A percentile compares a stretch with the other conserved stretches of the same genome.
These are phyloP conservation scores for Zasmidium angulare DNA, from an alignment of 2,329 filamentous ascomycete species.

Conservation along the genomic window DNA sequence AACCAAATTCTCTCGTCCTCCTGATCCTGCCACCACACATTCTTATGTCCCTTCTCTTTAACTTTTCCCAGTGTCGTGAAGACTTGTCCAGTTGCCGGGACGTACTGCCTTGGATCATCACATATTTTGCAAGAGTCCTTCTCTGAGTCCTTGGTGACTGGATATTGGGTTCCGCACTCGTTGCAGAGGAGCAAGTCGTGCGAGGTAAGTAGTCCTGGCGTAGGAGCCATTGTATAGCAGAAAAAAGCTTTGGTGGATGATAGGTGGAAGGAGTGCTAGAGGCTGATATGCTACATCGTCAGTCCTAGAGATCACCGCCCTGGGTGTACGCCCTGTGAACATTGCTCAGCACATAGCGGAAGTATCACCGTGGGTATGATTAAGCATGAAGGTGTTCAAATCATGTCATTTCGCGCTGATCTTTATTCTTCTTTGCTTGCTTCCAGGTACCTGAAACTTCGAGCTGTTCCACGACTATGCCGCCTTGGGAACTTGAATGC, in stretches of 20 bases:
- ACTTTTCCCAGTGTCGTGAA: constrained; percentile 60
- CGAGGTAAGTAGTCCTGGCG: neutral
- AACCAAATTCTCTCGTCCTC: constrained; percentile 46
- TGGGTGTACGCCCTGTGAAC: no score
- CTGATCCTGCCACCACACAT: constrained; percentile 53
- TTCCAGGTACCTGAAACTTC: neutral
- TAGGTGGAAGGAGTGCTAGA: no score
- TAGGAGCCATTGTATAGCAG: neutral
- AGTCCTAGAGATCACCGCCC: no score
- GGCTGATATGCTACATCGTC: no score
- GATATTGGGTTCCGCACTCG: constrained; percentile 68
- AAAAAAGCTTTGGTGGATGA: no score
- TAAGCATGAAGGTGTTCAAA: neutral
- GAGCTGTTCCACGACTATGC: neutral
- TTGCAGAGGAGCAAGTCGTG: constrained; percentile 58
- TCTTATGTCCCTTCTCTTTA: constrained; percentile 44
- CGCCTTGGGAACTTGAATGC: neutral
- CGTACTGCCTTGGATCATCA: constrained; percentile 67
- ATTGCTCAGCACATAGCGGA: no score
- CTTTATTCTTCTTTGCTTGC: no score
- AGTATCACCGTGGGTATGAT: neutral
- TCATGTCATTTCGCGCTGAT: neutral
- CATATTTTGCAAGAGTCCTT: constrained; percentile 65
- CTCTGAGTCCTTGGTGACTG: constrained; percentile 46
- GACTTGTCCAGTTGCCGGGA: constrained; percentile 60